phyloP scores from a whole-genome alignment of 2,329 filamentous ascomycete genomes.

The Ophiocordyceps camponoti-floridani region DNA sequence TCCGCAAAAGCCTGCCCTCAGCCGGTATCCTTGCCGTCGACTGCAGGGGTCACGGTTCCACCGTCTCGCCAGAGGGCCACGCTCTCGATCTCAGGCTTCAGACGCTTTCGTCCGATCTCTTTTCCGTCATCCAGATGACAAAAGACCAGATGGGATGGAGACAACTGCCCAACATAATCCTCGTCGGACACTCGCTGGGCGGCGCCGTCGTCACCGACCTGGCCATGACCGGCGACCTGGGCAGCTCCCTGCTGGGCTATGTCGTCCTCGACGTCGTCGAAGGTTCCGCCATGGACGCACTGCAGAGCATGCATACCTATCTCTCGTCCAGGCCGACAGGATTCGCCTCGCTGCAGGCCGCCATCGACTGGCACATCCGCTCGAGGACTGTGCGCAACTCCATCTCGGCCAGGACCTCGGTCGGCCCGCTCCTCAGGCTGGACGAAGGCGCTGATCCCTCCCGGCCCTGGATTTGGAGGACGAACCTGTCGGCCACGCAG shows the following conservation, averaged over 20 bases:
- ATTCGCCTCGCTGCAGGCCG: slow-evolving; percentile 61
- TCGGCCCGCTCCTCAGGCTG: slow-evolving; percentile 56
- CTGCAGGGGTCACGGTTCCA: slow-evolving; percentile 71
- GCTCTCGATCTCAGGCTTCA: slow-evolving; percentile 50
- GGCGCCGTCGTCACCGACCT: slow-evolving; percentile 81
- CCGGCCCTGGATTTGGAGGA: slow-evolving; percentile 65
- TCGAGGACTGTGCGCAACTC: slow-evolving; percentile 74
- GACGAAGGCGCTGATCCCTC: slow-evolving; percentile 17
- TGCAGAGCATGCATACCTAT: slow-evolving; percentile 88
- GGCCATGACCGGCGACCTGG: slow-evolving; percentile 49
- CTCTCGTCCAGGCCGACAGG: slow-evolving; percentile 61
- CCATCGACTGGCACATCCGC: slow-evolving; percentile 86
- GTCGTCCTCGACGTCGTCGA: slow-evolving; percentile 91
- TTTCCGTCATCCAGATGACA: slow-evolving; percentile 50
- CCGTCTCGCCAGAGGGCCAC: slow-evolving; percentile 25
- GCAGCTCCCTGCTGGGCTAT: slow-evolving; percentile 58
- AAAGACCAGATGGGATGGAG: slow-evolving; percentile 54
- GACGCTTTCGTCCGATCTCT: slow-evolving; percentile 56
- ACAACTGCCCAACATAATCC: slow-evolving; percentile 52
- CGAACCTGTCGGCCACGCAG: slow-evolving; percentile 66
- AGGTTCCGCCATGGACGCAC: slow-evolving; percentile 83
- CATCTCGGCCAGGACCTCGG: slow-evolving; percentile 69
- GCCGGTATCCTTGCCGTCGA: slow-evolving; percentile 76
- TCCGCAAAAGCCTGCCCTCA: slow-evolving; percentile 57
- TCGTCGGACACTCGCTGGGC: slow-evolving; percentile 85